phyloP scores from a whole-genome alignment of 116 monocot species.

The Dioscorea cayenensis region DNA sequence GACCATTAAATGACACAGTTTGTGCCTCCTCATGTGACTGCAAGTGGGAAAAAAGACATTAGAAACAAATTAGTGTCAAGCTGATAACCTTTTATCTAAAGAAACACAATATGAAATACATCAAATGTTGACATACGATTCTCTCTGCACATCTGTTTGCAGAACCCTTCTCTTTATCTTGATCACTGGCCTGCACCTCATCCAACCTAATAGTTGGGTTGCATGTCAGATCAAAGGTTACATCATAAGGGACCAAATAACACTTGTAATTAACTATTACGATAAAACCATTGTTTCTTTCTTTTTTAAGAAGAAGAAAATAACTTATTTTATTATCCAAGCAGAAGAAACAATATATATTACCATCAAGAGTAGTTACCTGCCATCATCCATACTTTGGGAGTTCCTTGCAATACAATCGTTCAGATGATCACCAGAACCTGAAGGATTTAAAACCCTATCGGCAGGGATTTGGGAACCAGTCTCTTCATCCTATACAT shows the following conservation, averaged over 20 bases:
- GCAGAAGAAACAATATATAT: no score
- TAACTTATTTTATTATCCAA: no score
- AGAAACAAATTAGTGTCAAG: neutral
- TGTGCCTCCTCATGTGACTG: slow-evolving; percentile 16
- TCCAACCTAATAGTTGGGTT: slow-evolving; percentile 17
- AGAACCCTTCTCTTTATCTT: slow-evolving; percentile 8
- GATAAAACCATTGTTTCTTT: no score
- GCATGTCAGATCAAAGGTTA: neutral
- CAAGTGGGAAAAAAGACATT: neutral
- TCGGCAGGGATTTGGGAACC: slow-evolving; percentile 8
- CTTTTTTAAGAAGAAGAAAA: no score
- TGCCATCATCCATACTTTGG: slow-evolving; percentile 6
- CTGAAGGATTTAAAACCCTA: slow-evolving; percentile 7
- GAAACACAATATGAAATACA: neutral
- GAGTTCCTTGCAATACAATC: slow-evolving; percentile 2
- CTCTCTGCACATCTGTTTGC: slow-evolving; percentile 10
- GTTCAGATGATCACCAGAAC: slow-evolving; percentile 3
- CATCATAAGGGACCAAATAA: no score
- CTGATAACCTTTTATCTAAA: neutral
- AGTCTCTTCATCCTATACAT: neutral
- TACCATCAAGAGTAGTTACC: no score
- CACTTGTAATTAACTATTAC: no score
- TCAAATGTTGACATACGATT: slow-evolving; percentile 3
- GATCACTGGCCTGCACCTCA: slow-evolving; percentile 13
- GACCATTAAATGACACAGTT: slow-evolving; percentile 18